Evolutionary conservation across 768 basidiomycete genomes (phyloP).

Genomic region (Albatrellus ellisii): DNA sequence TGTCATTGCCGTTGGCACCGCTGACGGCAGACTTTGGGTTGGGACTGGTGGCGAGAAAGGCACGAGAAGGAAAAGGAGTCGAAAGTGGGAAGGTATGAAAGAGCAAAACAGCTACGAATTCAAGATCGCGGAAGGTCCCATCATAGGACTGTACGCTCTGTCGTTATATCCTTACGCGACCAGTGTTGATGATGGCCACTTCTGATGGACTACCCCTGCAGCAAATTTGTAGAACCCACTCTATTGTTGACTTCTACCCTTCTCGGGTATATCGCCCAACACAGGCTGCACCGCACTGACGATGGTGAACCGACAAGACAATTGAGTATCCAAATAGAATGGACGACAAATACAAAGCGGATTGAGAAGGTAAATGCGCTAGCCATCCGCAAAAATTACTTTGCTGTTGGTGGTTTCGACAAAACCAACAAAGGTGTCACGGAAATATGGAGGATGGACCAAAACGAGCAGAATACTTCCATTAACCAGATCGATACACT

Average conservation of each 20-base stretch:
- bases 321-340: constrained; percentile 29
- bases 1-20: constrained; percentile 55
- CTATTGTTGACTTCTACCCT: constrained; percentile 44
- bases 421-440: constrained; percentile 45
- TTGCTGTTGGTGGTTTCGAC: constrained; percentile 51
- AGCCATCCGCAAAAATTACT: constrained; percentile 29
- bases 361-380: constrained; percentile 58
- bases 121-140: constrained; percentile 58
- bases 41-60: constrained; percentile 56
- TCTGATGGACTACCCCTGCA: not conserved
- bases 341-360: constrained; percentile 29
- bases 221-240: constrained; percentile 10
- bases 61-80: constrained; percentile 31
- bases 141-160: constrained; percentile 49
- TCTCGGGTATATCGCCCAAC: constrained; percentile 41
- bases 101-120: constrained; percentile 29
- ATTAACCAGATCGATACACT: too few species aligned
- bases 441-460: constrained; percentile 5
- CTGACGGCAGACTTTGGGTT: constrained; percentile 61
- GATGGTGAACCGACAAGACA: constrained; percentile 24
- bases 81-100: constrained; percentile 64
- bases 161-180: not conserved
- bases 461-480: too few species aligned
- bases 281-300: constrained; percentile 27
- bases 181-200: too few species aligned